A percentile compares a stretch with the other conserved stretches of the same genome.
These are phyloP conservation scores for Aspergillus sp. DNA, from an alignment of 2,329 filamentous ascomycete species.

Conservation along the genomic window DNA sequence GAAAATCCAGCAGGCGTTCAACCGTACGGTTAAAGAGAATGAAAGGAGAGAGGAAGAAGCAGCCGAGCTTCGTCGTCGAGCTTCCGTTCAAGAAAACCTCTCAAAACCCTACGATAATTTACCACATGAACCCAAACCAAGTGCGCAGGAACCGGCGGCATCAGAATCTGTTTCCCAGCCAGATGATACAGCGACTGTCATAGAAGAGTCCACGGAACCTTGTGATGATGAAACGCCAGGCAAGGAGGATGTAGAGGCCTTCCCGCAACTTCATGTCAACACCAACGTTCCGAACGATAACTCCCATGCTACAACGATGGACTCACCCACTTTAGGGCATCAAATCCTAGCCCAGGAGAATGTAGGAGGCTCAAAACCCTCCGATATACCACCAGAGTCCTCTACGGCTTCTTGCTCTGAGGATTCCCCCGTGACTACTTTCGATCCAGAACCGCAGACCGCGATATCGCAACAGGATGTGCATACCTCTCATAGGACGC, in stretches of 20 bases:
- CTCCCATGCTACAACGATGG: conserved; percentile 30
- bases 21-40: conserved; percentile 74
- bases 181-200: conserved; percentile 25
- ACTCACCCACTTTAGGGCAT: conserved; percentile 47
- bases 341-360: conserved; percentile 17
- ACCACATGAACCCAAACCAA: conserved; percentile 23
- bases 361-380: conserved; percentile 6
- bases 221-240: conserved; percentile 15
- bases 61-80: conserved; percentile 49
- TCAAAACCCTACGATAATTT: conserved; percentile 46
- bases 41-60: conserved; percentile 57
- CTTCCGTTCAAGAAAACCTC: conserved; percentile 43
- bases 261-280: conserved; percentile 29
- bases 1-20: conserved; percentile 81
- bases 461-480: conserved; percentile 46
- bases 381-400: conserved; percentile 24
- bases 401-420: conserved; percentile 61
- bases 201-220: conserved; percentile 19
- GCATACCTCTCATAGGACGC: conserved; percentile 38
- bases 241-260: conserved; percentile 5
- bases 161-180: conserved; percentile 6
- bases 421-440: conserved; percentile 60
- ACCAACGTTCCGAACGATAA: conserved; percentile 20
- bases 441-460: conserved; percentile 70
- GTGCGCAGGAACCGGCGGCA: conserved; percentile 12